Base-by-base conservation (phyloP, 2,329 filamentous ascomycete species). In the Ceratocystiopsis brevicomis region DNA sequence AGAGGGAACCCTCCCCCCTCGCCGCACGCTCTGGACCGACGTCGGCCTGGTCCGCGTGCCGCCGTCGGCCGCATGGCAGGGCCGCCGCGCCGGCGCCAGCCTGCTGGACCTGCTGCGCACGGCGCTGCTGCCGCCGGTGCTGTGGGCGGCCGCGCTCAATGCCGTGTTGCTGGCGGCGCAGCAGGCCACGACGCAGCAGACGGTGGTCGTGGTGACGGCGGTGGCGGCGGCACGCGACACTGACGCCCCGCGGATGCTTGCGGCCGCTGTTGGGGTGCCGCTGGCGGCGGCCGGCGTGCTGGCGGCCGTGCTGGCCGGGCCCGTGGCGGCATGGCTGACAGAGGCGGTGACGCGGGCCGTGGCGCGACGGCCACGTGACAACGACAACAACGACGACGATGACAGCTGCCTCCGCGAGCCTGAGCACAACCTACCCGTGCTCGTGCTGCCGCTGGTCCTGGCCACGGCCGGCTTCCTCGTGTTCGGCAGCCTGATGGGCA, bases 91-190 rank as follows among this genome's bases (percentile, higher is more conserved):
- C 0, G 51, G 38, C 13, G 41, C 37, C 16, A 51, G 53, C 21
- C 48, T 57, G 47, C 42, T 56, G 10, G 51, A 58, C 40, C 53
- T 55, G 13, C 39, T 57, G n/a, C 53, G 56, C 39, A 58, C 56
- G 13, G 54, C 53, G 3, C 41, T 57, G 13, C 57, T 59, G 46
- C 58, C 59, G 1, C 52, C 54, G 32, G 53, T 61, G 14, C 32
- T 59, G 9, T 62, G 58, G 54, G 51, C 50, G 10, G 52, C 58
- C 4, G 41, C 56, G 11, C 45, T 54, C 25, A 57, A 58, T 44
- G 53, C 51, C 35, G 49, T 51, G 30, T 51, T 59, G 44, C 36
- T 55, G 30, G 50, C 54, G 18, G 52, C 49, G 37, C 53, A 53
- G 41, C 53, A 54, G 37, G 54, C 56, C 8, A 49, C 52, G 16